Percentiles rank a stretch among this genome's conserved stretches.
Evolutionary conservation across 2,329 filamentous ascomycete species (phyloP).

Genomic region (Colletotrichum lini): DNA sequence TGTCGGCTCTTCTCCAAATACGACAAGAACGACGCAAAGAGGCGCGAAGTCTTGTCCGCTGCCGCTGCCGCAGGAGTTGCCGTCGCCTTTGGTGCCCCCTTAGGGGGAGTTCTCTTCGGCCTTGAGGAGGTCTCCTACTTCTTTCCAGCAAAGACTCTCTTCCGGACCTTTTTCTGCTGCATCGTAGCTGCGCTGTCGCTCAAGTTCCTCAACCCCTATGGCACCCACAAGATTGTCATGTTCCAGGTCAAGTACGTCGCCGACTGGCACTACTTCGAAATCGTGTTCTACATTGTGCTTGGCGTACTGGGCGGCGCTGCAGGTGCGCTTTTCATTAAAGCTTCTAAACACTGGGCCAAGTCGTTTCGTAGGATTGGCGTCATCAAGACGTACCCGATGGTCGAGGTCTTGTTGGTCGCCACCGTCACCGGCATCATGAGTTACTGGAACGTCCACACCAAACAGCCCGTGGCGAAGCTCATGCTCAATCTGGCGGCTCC

Average conservation of each 20-base stretch:
- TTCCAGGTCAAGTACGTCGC: conserved; percentile 93
- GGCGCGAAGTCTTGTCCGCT: conserved; percentile 93
- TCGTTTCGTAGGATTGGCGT: conserved; percentile 85
- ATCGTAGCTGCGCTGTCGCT: conserved; percentile 92
- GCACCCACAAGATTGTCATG: conserved; percentile 95
- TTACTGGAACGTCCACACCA: conserved; percentile 95
- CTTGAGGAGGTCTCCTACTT: conserved; percentile 97
- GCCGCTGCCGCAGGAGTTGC: conserved; percentile 93
- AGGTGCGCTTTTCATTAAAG: conserved; percentile 97
- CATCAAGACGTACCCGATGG: conserved; percentile 86
- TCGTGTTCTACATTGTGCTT: conserved; percentile 86
- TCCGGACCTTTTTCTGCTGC: conserved; percentile 98
- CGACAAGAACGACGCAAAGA: conserved; percentile 92
- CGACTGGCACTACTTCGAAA: conserved; percentile 96
- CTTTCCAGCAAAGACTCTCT: conserved; percentile 96
- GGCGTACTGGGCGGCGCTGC: conserved; percentile 87
- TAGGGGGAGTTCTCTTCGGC: conserved; percentile 91
- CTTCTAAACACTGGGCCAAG: conserved; percentile 89
- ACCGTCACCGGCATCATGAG: conserved; percentile 86
- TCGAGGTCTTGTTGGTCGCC: conserved; percentile 92
- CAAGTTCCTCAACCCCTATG: conserved; percentile 96
- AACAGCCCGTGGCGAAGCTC: conserved; percentile 89
- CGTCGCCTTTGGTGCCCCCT: conserved; percentile 92
- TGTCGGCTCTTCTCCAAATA: conserved; percentile 97
- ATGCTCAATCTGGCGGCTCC: conserved; percentile 92